These are phyloP conservation scores for Rhodotorula sp. DNA, from an alignment of 1,284 basidiomycete genomes.

Conservation along the genomic window DNA sequence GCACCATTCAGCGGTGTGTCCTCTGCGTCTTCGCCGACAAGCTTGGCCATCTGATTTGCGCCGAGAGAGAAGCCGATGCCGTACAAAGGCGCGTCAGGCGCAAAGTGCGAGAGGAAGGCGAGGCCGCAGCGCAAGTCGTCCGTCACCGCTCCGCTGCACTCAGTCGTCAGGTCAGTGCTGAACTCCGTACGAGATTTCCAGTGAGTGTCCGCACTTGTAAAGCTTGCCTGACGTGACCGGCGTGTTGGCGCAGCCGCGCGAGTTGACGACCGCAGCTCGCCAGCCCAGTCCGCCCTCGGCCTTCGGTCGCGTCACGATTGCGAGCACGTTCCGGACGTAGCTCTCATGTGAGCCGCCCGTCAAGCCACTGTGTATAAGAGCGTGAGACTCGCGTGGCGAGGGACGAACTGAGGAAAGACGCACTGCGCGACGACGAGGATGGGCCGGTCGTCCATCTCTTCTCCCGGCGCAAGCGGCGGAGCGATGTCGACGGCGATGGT, in stretches of 20 bases:
- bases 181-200: background rate
- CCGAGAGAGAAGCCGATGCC: slow-evolving; percentile 94
- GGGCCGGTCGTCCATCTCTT: slow-evolving; percentile 65
- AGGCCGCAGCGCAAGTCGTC: slow-evolving; percentile 68
- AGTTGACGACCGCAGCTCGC: slow-evolving; percentile 84
- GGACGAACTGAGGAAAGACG: background rate
- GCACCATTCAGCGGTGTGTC: slow-evolving; percentile 72
- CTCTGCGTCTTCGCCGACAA: slow-evolving; percentile 78
- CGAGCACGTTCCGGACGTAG: slow-evolving; percentile 78
- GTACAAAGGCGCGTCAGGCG: slow-evolving; percentile 77
- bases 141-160: slow-evolving; percentile 30
- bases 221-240: slow-evolving; percentile 37
- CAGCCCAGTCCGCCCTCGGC: slow-evolving; percentile 79
- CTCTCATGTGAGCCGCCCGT: slow-evolving; percentile 68
- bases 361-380: slow-evolving; percentile 17
- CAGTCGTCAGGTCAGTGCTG: accelerated
- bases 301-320: slow-evolving; percentile 64
- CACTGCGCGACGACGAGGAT: slow-evolving; percentile 76
- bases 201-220: slow-evolving; percentile 26
- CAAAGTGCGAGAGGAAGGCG: slow-evolving; percentile 70
- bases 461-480: slow-evolving; percentile 60
- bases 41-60: slow-evolving; percentile 87
- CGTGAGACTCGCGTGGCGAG: no score
- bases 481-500: slow-evolving; percentile 72
- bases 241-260: slow-evolving; percentile 68